A percentile compares a stretch with the other conserved stretches of the same genome.
These are phyloP conservation scores for Calycina herbarum DNA, from an alignment of 2,329 filamentous ascomycete genomes.

Conservation along the genomic window DNA sequence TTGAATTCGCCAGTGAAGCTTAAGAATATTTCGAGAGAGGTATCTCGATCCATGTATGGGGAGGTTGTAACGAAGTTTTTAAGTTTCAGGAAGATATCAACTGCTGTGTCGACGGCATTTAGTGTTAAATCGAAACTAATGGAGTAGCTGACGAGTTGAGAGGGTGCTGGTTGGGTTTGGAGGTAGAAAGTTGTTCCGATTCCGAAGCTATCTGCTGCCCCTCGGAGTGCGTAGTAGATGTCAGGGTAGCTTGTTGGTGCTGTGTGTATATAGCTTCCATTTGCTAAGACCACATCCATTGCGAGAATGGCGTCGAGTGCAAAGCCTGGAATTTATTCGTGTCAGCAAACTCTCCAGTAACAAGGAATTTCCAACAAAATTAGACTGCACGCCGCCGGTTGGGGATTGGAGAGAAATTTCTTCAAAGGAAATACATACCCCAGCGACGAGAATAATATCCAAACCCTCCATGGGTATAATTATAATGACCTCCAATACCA, in stretches of 20 bases:
- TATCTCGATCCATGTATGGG: conserved; percentile 19
- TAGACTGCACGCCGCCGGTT: too few species aligned
- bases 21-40: too few species aligned
- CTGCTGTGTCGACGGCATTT: conserved; percentile 20
- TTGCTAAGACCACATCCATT: conserved; percentile 48
- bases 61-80: conserved; percentile 43
- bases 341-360: too few species aligned
- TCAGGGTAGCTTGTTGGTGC: conserved; percentile 31
- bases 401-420: too few species aligned
- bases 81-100: conserved; percentile 40
- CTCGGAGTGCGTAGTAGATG: conserved; percentile 39
- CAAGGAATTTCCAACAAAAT: too few species aligned
- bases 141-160: conserved; percentile 28
- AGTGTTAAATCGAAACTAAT: conserved; percentile 24
- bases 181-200: conserved; percentile 37
- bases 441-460: conserved; percentile 47
- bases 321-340: conserved; percentile 33
- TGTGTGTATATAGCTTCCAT: conserved; percentile 33
- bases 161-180: conserved; percentile 40
- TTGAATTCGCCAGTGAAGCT: too few species aligned
- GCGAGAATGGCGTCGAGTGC: conserved; percentile 51
- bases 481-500: conserved; percentile 47
- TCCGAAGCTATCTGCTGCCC: conserved; percentile 40
- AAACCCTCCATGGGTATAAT: conserved; percentile 49
- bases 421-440: conserved; percentile 30